Conservation (phyloP, 1,139 yeast genomes). For the Yamadazyma atlantica region DNA sequence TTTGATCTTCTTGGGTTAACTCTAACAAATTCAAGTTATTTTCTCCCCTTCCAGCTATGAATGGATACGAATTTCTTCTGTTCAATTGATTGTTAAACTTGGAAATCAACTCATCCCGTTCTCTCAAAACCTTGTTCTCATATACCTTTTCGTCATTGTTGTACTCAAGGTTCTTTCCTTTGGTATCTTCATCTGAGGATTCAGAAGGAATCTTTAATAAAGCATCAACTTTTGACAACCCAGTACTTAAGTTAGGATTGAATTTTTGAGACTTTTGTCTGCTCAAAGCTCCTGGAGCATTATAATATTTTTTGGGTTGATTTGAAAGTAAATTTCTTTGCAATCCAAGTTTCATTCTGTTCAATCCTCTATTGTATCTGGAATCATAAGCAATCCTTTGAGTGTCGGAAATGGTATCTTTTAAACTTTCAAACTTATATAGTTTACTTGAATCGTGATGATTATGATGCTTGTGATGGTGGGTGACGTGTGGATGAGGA, state of each 20-base stretch:
- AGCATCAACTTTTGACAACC: constrained; percentile 20
- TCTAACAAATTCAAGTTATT: constrained; percentile 28
- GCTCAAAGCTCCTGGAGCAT: not conserved
- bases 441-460: constrained; percentile 4
- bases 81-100: constrained; percentile 23
- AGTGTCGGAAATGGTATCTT: constrained; percentile 31
- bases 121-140: not conserved
- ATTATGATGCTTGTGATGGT: constrained; percentile 5
- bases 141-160: constrained; percentile 1
- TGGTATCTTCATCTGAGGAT: constrained; percentile 3
- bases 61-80: constrained; percentile 49
- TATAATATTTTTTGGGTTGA: constrained; percentile 9
- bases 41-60: constrained; percentile 20
- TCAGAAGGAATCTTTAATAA: constrained; percentile 21
- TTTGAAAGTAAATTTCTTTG: constrained; percentile 20
- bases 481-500: not conserved
- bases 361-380: constrained; percentile 35
- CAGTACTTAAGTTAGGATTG: constrained; percentile 9
- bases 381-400: constrained; percentile 24
- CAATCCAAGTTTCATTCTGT: constrained; percentile 37
- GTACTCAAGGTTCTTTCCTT: not conserved
- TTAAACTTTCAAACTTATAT: constrained; percentile 37
- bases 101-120: not conserved
- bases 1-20: constrained; percentile 13
- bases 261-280: constrained; percentile 1